Evolutionary conservation across 1,284 basidiomycete species (phyloP).

Genomic region (Cryptococcus amylolentus): DNA sequence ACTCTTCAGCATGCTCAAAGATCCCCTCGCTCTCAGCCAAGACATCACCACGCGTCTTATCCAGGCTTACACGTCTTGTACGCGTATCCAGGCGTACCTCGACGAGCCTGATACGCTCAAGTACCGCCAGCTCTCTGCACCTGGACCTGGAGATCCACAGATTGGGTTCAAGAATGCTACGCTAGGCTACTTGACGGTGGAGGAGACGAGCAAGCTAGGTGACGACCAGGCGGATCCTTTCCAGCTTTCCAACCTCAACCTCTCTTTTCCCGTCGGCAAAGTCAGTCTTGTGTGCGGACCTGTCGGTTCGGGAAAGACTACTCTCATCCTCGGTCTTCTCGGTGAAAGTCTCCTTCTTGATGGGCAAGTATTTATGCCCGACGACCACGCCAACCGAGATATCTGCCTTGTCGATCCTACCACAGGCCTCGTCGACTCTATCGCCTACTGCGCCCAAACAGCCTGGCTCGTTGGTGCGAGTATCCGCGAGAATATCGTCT

Average conservation of each 20-base stretch:
- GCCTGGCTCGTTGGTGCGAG: conserved; percentile 57
- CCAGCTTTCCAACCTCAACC: conserved; percentile 50
- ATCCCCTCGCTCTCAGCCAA: conserved; percentile 36
- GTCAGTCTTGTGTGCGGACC: conserved; percentile 50
- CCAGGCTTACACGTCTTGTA: conserved; percentile 50
- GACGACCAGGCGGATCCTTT: conserved; percentile 42
- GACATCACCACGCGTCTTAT: conserved; percentile 52
- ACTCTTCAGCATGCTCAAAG: conserved; percentile 55
- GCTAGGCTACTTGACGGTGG: conserved; percentile 38
- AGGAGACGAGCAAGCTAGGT: conserved; percentile 13
- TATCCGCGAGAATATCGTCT: conserved; percentile 57
- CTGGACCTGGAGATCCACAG: conserved; percentile 43
- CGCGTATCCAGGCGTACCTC: conserved; percentile 52
- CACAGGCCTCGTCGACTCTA: conserved; percentile 52
- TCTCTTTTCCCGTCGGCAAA: conserved; percentile 50
- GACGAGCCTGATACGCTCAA: conserved; percentile 57
- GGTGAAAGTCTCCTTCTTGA: conserved; percentile 55
- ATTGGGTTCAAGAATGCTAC: conserved; percentile 55
- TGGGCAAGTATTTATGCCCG: conserved; percentile 56
- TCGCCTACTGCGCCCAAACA: conserved; percentile 56
- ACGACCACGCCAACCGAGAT: conserved; percentile 46
- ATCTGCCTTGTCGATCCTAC: conserved; percentile 50
- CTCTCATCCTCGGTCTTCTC: conserved; percentile 59
- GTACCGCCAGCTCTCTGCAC: conserved; percentile 52
- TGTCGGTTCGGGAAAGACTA: conserved; percentile 64